Evolutionary conservation across 2,329 filamentous ascomycete genomes (phyloP), one percentile per base, ranked within the genome.

Genomic region (Teratosphaeriaceae sp.): DNA sequence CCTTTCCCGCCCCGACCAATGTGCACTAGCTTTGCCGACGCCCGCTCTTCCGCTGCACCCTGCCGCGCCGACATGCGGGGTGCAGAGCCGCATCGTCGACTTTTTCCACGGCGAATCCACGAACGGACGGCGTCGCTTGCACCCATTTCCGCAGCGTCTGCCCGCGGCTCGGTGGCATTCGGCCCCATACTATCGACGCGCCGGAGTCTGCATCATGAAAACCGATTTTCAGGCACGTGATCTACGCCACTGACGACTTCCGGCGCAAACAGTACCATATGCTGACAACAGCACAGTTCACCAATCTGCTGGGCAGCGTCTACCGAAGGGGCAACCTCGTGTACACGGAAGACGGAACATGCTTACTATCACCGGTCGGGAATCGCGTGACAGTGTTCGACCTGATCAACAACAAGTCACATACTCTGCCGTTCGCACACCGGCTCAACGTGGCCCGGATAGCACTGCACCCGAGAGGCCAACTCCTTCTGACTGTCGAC

Each of bases 261-360:
- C 3, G 15, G 23, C 18, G 20, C 12, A 15, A 39, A 33, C 18
- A 33, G 24, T 27, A 27, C 5, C 22, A 3, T 13, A 18, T 16
- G 13, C 24, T 29, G 4, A 34, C 31, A 8, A 5, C 20, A 26
- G 18, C 33, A 20, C 60, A 96, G 89, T 98, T 98, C 71, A 95
- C 90, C 65, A 98, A 97, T 70, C 79, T 98, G 65, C 79, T 98
- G 61, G 94, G 92, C 64, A 98, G 92, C 56, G 92, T 98, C 63
- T 98, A 97, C 74, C 88, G 88, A 72, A 87, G 89, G 78, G 92
- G 94, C 69, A 98, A 97, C 66, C 79, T 98, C 60, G 78, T 96
- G 63, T 98, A 94, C 73, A 94, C 87, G 58, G 88, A 89, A 48
- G 90, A 98, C 78, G 94, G 94, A 63, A 92, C 87, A 58, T 90